phyloP scores from a whole-genome alignment of 2,329 filamentous ascomycete genomes.

The Pseudocercospora vitis region DNA sequence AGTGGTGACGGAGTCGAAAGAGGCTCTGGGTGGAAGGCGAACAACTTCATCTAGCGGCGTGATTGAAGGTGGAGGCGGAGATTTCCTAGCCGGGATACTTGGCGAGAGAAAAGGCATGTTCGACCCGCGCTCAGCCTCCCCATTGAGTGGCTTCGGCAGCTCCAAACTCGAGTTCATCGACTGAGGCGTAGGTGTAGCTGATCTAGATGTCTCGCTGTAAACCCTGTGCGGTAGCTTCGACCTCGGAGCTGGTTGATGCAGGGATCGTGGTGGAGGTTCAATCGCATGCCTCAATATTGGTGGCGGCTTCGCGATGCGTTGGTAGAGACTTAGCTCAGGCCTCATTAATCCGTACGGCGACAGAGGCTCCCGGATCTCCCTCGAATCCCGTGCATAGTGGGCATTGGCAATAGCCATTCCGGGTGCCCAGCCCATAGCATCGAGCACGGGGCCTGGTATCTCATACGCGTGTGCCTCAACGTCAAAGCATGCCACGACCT shows the following conservation, averaged over 20 bases:
- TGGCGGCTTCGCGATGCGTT: constrained; percentile 8
- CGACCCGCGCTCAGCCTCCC: constrained; percentile 25
- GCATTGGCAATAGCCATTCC: constrained; percentile 7
- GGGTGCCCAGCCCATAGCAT: constrained; percentile 25
- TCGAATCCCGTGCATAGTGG: not conserved
- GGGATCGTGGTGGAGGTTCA: not conserved
- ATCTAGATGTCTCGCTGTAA: constrained; percentile 1
- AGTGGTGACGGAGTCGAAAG: constrained; percentile 44
- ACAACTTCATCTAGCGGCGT: constrained; percentile 56
- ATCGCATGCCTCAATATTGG: constrained; percentile 1
- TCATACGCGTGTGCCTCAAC: constrained; percentile 21
- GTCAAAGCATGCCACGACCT: constrained; percentile 18
- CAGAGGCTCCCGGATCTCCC: not conserved
- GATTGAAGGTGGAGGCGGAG: constrained; percentile 38
- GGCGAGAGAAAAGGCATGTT: constrained; percentile 38
- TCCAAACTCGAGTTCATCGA: constrained; percentile 35
- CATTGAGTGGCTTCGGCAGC: constrained; percentile 22
- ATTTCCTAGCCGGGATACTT: constrained; percentile 30
- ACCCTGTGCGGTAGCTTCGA: not conserved
- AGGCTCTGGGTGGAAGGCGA: constrained; percentile 58
- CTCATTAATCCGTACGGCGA: constrained; percentile 3
- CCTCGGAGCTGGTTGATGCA: not conserved
- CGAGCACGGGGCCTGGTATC: constrained; percentile 22
- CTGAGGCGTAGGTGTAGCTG: constrained; percentile 15
- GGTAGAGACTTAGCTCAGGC: constrained; percentile 13